Conservation (phyloP, 306 rosid genomes). For the Cicer arietinum region DNA sequence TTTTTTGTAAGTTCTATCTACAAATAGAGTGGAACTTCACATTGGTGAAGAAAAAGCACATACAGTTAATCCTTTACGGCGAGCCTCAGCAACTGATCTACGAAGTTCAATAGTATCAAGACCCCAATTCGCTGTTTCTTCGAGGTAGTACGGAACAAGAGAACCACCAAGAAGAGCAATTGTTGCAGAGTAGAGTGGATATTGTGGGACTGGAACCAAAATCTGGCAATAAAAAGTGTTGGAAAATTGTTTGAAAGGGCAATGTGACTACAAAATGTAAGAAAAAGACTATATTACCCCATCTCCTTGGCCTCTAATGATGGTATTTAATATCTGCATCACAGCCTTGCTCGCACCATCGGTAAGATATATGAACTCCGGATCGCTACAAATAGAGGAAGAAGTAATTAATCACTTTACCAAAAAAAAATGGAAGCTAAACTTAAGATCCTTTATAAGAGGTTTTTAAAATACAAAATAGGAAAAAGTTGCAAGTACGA, state of each 20-base stretch:
- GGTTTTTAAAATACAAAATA: constrained; percentile 1
- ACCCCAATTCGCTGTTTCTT: constrained; percentile 99
- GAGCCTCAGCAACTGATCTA: constrained; percentile 74
- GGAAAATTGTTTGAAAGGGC: constrained; percentile 34
- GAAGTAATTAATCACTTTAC: constrained; percentile 39
- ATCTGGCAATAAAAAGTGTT: constrained; percentile 57
- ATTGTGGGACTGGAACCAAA: constrained; percentile 99
- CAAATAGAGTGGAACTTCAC: constrained; percentile 29
- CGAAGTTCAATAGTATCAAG: constrained; percentile 82
- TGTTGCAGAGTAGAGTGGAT: constrained; percentile 98
- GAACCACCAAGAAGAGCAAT: constrained; percentile 87
- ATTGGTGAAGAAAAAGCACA: constrained; percentile 44
- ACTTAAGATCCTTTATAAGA: constrained; percentile 19
- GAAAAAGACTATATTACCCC: constrained; percentile 69
- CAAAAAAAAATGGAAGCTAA: constrained; percentile 46
- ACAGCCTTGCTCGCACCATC: constrained; percentile 99
- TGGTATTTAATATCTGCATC: constrained; percentile 90
- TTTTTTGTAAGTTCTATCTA: constrained; percentile 5
- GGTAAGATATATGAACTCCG: constrained; percentile 93
- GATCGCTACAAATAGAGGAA: constrained; percentile 70
- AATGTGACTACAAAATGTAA: constrained; percentile 1
- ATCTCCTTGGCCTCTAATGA: constrained; percentile 81
- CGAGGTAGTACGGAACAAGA: constrained; percentile 98
- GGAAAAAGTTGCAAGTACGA: constrained; percentile 1
- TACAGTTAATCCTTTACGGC: constrained; percentile 81